These are phyloP conservation scores for Fraxinus floribunda DNA, from an alignment of 305 asterid species.

Conservation along the genomic window DNA sequence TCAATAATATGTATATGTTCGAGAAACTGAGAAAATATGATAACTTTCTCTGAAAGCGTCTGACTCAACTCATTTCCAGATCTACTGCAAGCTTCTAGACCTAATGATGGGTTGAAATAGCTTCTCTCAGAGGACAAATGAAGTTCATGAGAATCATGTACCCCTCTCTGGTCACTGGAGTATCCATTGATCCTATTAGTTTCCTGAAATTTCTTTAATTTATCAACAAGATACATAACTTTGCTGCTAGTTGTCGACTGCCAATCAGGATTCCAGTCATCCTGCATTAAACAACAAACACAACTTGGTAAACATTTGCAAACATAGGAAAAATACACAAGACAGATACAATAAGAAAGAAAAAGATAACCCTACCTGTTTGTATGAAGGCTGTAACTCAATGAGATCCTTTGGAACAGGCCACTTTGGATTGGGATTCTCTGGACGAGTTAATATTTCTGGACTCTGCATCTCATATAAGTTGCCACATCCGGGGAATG, in stretches of 20 bases:
- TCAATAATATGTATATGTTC: slow-evolving; percentile 94
- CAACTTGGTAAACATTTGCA: slow-evolving; percentile 15
- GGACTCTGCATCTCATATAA: slow-evolving; percentile 95
- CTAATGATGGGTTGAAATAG: slow-evolving; percentile 23
- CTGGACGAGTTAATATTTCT: slow-evolving; percentile 84
- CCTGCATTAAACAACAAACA: slow-evolving; percentile 48
- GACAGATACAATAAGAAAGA: slow-evolving; percentile 13
- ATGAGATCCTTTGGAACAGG: slow-evolving; percentile 99
- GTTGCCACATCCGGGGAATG: slow-evolving; percentile 76
- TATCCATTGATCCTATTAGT: slow-evolving; percentile 43
- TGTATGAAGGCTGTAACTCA: slow-evolving; percentile 96
- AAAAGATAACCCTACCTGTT: slow-evolving; percentile 55
- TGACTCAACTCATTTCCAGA: slow-evolving; percentile 32
- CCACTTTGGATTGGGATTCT: slow-evolving; percentile 98
- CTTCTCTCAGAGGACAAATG: slow-evolving; percentile 26
- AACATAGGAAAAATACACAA: slow-evolving; percentile 10
- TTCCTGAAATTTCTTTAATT: slow-evolving; percentile 61
- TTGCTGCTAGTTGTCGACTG: slow-evolving; percentile 97
- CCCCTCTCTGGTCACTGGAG: slow-evolving; percentile 35
- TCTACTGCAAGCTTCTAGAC: slow-evolving; percentile 30
- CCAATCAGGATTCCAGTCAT: slow-evolving; percentile 99
- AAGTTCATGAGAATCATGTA: slow-evolving; percentile 27
- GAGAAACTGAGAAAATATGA: slow-evolving; percentile 94
- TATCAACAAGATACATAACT: slow-evolving; percentile 70
- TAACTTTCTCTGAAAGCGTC: slow-evolving; percentile 63